A percentile compares a stretch with the other conserved stretches of the same genome.
phyloP scores from a whole-genome alignment of 2,329 filamentous ascomycete species.

The Alternaria angustiovoidea region DNA sequence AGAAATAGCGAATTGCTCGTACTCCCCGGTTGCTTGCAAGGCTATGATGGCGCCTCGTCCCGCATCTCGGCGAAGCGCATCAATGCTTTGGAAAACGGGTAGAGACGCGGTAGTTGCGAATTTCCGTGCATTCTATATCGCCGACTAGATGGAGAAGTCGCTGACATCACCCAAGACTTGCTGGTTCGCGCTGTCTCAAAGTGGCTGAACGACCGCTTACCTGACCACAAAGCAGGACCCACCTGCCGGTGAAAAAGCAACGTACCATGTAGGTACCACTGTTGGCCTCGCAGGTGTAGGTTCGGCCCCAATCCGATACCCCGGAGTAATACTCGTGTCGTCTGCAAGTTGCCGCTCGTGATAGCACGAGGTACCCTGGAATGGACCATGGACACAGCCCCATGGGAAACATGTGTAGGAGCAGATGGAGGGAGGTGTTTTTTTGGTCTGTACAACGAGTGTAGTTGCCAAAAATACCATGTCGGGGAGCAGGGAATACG shows the following conservation, averaged over 20 bases:
- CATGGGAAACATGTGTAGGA: constrained; percentile 5
- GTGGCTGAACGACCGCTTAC: constrained; percentile 7
- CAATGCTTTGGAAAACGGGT: constrained; percentile 1
- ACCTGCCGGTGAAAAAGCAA: constrained; percentile 10
- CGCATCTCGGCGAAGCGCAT: constrained; percentile 19
- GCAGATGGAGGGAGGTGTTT: background rate
- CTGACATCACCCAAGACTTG: constrained; percentile 6
- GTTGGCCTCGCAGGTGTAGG: background rate
- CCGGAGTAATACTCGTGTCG: constrained; percentile 6
- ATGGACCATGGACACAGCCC: constrained; percentile 4
- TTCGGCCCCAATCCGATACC: constrained; percentile 7
- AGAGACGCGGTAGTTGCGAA: constrained; percentile 8
- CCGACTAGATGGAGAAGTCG: background rate
- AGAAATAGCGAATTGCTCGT: constrained; percentile 6
- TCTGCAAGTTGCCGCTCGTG: constrained; percentile 10
- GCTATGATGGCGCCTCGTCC: constrained; percentile 16
- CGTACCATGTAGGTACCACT: background rate
- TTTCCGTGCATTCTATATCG: background rate
- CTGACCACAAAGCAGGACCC: constrained; percentile 3
- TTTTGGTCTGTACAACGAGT: constrained; percentile 2
- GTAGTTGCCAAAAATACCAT: constrained; percentile 4
- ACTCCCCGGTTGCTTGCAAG: constrained; percentile 5
- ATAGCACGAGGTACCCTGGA: constrained; percentile 13
- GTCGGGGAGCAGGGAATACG: constrained; percentile 4
- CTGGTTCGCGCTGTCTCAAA: constrained; percentile 12